Percentiles rank a stretch among this genome's conserved stretches.
phyloP scores from a whole-genome alignment of 768 basidiomycete species.

The Hortiboletus campestris region DNA sequence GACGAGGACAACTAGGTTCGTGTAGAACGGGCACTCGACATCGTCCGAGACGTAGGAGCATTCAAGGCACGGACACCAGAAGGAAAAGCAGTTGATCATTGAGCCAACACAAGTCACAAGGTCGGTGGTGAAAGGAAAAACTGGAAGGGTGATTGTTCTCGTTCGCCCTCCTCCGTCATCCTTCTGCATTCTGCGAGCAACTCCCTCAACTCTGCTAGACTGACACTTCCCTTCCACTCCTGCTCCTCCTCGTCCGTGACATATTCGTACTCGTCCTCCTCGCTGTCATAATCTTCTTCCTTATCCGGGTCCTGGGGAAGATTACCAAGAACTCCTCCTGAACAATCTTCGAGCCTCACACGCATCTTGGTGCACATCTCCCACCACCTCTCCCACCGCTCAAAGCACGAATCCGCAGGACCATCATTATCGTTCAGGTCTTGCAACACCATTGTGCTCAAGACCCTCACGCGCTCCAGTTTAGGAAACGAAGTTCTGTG shows the following conservation, averaged over 20 bases:
- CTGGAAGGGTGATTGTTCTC: slow-evolving; percentile 26
- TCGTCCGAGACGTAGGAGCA: slow-evolving; percentile 60
- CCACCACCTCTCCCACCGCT: slow-evolving; percentile 74
- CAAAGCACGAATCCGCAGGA: slow-evolving; percentile 39
- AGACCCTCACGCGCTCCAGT: slow-evolving; percentile 54
- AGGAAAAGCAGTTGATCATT: slow-evolving; percentile 49
- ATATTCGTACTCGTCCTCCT: slow-evolving; percentile 34
- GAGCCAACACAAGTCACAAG: neutral
- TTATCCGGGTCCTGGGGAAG: slow-evolving; percentile 33
- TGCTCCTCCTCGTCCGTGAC: slow-evolving; percentile 34
- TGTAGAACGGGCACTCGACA: slow-evolving; percentile 45
- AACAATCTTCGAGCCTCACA: slow-evolving; percentile 73
- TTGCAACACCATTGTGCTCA: slow-evolving; percentile 53
- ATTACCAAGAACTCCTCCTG: slow-evolving; percentile 57
- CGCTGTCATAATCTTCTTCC: slow-evolving; percentile 34
- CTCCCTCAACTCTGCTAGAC: slow-evolving; percentile 48
- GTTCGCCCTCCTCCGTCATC: slow-evolving; percentile 37
- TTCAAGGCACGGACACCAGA: slow-evolving; percentile 77
- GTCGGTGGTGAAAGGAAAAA: slow-evolving; percentile 12
- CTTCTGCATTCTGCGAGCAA: slow-evolving; percentile 56
- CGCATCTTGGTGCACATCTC: slow-evolving; percentile 46
- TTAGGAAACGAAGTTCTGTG: slow-evolving; percentile 58
- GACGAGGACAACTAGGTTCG: slow-evolving; percentile 9
- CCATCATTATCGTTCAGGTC: slow-evolving; percentile 58
- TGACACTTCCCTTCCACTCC: slow-evolving; percentile 22